Percentiles rank a stretch among this genome's conserved stretches.
Conservation (phyloP, 495 filamentous ascomycete species). For the Xylaria cubensis region DNA sequence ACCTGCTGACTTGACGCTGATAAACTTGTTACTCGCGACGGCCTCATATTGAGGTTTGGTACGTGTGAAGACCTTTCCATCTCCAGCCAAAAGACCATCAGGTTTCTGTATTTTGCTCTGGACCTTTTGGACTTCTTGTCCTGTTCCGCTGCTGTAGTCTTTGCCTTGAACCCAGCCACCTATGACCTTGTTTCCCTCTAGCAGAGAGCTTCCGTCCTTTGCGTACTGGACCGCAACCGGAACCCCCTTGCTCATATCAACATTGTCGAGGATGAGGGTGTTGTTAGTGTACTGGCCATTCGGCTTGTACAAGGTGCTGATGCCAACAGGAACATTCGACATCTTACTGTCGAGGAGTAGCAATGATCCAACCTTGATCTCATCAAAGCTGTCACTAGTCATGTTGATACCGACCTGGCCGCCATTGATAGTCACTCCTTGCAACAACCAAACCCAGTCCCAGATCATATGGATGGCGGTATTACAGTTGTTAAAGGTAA, state of each 20-base stretch:
- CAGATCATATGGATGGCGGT: slow-evolving; percentile 94
- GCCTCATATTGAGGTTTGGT: slow-evolving; percentile 78
- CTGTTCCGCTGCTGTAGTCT: slow-evolving; percentile 59
- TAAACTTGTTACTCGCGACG: slow-evolving; percentile 62
- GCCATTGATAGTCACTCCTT: slow-evolving; percentile 80
- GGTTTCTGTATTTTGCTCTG: slow-evolving; percentile 63
- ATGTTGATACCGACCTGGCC: slow-evolving; percentile 84
- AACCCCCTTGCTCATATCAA: slow-evolving; percentile 68
- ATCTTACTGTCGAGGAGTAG: slow-evolving; percentile 82
- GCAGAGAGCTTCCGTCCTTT: slow-evolving; percentile 65
- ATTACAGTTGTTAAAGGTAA: slow-evolving; percentile 87
- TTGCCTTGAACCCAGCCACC: slow-evolving; percentile 77
- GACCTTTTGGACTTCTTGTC: slow-evolving; percentile 56
- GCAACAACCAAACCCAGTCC: slow-evolving; percentile 93
- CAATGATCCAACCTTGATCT: slow-evolving; percentile 79
- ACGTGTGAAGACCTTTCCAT: slow-evolving; percentile 67
- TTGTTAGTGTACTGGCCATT: slow-evolving; percentile 70
- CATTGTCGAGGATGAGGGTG: slow-evolving; percentile 84
- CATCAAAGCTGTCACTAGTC: slow-evolving; percentile 63
- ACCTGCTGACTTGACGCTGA: slow-evolving; percentile 77
- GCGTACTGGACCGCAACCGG: slow-evolving; percentile 58
- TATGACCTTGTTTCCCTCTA: slow-evolving; percentile 74
- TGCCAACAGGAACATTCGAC: slow-evolving; percentile 72
- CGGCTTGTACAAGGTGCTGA: slow-evolving; percentile 75
- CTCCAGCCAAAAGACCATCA: slow-evolving; percentile 58